These are phyloP conservation scores for Podaxis mareebaensis DNA, from an alignment of 768 basidiomycete species.

Conservation along the genomic window DNA sequence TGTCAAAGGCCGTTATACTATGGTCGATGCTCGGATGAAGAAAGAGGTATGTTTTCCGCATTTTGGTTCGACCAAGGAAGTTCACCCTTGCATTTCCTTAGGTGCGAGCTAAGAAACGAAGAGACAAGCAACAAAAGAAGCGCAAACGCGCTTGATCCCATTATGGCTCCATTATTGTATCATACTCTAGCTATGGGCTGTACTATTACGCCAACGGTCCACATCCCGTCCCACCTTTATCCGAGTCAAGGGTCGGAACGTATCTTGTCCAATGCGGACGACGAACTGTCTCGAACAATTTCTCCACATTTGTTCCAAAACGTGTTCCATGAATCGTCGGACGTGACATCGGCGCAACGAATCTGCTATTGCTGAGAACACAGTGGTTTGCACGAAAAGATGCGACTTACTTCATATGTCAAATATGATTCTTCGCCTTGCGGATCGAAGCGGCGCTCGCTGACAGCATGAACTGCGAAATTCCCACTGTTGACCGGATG, in stretches of 20 bases:
- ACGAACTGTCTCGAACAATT: slow-evolving; percentile 4
- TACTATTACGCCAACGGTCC: background rate
- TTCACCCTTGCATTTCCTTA: slow-evolving; percentile 28
- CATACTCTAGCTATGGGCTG: background rate
- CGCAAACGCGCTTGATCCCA: slow-evolving; percentile 31
- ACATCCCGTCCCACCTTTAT: background rate
- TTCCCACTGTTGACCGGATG: background rate
- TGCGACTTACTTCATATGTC: slow-evolving; percentile 17
- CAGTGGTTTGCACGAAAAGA: background rate
- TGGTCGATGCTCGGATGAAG: slow-evolving; percentile 93
- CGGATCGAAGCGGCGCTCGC: slow-evolving; percentile 17
- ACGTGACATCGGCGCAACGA: slow-evolving; percentile 13
- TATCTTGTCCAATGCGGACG: background rate
- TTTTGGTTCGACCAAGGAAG: background rate
- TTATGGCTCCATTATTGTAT: slow-evolving; percentile 4
- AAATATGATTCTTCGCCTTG: slow-evolving; percentile 16
- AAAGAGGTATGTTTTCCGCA: slow-evolving; percentile 67
- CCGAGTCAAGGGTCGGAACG: background rate
- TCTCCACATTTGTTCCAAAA: slow-evolving; percentile 23
- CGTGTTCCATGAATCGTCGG: slow-evolving; percentile 17
- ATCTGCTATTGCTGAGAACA: slow-evolving; percentile 8
- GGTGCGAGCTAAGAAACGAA: slow-evolving; percentile 82
- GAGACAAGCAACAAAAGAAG: slow-evolving; percentile 72
- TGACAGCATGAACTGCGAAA: background rate
- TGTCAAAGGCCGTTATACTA: slow-evolving; percentile 91